Evolutionary conservation across 1,284 basidiomycete species (phyloP).

Genomic region (Austroboletus novae-zelandiae): DNA sequence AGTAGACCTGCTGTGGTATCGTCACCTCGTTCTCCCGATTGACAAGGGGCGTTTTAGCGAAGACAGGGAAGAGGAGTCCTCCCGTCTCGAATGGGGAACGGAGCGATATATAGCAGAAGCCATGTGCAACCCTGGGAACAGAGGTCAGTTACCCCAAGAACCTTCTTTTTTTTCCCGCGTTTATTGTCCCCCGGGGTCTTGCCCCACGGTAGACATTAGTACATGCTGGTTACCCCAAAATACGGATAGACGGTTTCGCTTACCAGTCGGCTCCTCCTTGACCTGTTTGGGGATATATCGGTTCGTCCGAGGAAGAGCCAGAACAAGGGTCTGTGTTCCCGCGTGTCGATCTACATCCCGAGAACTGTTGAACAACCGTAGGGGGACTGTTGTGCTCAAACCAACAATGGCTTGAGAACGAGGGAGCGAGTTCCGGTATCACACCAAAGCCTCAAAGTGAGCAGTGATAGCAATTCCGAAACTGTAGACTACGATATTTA

Average conservation of each 20-base stretch:
- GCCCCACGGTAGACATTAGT: no score
- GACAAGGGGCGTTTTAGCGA: constrained; percentile 19
- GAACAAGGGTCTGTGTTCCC: constrained; percentile 81
- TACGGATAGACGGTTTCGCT: constrained; percentile 17
- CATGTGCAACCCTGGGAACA: constrained; percentile 37
- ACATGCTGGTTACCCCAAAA: no score
- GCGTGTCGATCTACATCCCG: constrained; percentile 64
- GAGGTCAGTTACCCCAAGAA: constrained; percentile 1
- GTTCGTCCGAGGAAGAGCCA: constrained; percentile 72
- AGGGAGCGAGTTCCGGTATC: no score
- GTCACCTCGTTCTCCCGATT: constrained; percentile 49
- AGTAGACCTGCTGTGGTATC: constrained; percentile 41
- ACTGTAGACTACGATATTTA: no score
- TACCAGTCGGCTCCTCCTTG: constrained; percentile 52
- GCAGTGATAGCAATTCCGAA: no score
- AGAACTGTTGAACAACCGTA: constrained; percentile 6
- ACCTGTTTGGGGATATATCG: constrained; percentile 40
- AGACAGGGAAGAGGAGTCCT: constrained; percentile 34
- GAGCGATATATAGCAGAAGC: constrained; percentile 81
- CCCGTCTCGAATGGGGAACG: constrained; percentile 60
- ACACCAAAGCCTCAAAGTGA: no score
- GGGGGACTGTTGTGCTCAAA: no score
- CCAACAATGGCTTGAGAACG: no score
- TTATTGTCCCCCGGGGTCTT: no score
- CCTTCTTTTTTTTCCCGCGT: no score